Evolutionary conservation across 1,284 basidiomycete species (phyloP).

Genomic region (Ceratobasidium sp.): DNA sequence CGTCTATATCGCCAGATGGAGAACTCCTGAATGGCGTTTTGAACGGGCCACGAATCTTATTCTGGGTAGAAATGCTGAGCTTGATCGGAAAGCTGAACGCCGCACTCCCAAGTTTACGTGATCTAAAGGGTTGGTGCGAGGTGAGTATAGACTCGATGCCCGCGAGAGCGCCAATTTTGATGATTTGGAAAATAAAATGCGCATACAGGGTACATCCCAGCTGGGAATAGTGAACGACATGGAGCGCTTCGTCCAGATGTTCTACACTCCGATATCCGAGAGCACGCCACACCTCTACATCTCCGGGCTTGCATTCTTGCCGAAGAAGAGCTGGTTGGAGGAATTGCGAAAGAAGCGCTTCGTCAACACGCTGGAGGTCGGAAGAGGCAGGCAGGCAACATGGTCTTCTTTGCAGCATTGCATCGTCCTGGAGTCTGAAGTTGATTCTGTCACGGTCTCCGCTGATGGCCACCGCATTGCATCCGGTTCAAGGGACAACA

Average conservation of each 20-base stretch:
- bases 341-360: not conserved
- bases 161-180: too few species aligned
- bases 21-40: not conserved
- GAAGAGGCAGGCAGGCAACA: not conserved
- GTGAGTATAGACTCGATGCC: constrained; percentile 12
- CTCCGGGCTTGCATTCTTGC: not conserved
- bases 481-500: not conserved
- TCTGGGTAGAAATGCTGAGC: constrained; percentile 42
- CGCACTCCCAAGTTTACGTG: not conserved
- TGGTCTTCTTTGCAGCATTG: not conserved
- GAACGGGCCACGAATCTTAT: not conserved
- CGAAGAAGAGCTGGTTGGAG: not conserved
- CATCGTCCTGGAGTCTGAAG: not conserved
- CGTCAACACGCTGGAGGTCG: not conserved
- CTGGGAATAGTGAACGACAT: not conserved
- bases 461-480: constrained; percentile 8
- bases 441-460: not conserved
- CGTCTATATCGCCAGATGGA: not conserved
- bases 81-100: constrained; percentile 9
- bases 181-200: too few species aligned
- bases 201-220: not conserved
- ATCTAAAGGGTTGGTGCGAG: not conserved
- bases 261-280: not conserved
- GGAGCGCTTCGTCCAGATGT: not conserved
- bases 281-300: constrained; percentile 1